Percentiles rank a stretch among this genome's conserved stretches.
Conservation (phyloP, 2,329 filamentous ascomycete genomes). For the Ceratocystis harringtonii region DNA sequence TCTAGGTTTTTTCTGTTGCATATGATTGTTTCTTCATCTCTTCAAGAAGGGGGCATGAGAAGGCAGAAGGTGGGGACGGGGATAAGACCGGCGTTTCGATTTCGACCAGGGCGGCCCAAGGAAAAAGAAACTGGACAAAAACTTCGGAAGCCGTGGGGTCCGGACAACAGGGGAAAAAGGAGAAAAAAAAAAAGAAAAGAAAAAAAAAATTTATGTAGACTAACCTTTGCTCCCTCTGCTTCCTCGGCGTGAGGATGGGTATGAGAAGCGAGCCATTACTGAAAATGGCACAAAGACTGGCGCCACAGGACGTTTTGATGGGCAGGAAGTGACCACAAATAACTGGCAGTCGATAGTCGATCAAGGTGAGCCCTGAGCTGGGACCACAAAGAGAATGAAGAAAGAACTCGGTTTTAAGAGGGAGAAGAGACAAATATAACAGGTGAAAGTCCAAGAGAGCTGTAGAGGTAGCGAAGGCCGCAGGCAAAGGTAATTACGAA, state of each 20-base stretch:
- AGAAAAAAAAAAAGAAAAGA: background rate
- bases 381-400: background rate
- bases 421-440: background rate
- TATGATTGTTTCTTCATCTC: background rate
- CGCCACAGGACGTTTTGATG: background rate
- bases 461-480: background rate
- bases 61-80: background rate
- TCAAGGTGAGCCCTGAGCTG: too few relatives aligned
- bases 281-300: background rate
- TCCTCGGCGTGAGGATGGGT: background rate
- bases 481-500: background rate
- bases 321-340: background rate
- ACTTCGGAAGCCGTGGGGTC: background rate
- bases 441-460: background rate
- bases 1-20: background rate
- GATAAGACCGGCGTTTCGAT: background rate
- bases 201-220: too few relatives aligned
- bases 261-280: background rate
- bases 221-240: slow-evolving; percentile 4
- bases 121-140: background rate
- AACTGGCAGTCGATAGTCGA: background rate
- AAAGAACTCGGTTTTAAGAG: background rate
- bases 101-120: background rate
- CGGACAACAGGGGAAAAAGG: background rate
- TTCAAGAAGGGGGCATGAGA: background rate